These are phyloP conservation scores for Phellinidium pouzarii DNA, from an alignment of 1,284 basidiomycete species.

Conservation along the genomic window DNA sequence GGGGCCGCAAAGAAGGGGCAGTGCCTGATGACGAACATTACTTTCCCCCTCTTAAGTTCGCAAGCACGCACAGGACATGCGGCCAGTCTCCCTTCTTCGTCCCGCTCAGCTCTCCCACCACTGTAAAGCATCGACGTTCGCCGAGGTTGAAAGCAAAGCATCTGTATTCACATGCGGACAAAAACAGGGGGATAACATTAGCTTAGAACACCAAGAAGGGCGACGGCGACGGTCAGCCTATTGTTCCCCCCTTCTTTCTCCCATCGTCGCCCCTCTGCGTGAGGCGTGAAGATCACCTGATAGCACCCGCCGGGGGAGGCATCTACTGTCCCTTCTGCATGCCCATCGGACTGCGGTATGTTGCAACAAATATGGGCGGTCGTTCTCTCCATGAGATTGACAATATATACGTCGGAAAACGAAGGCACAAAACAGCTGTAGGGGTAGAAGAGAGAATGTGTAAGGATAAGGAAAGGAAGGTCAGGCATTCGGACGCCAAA, in stretches of 20 bases:
- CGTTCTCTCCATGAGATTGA: slow-evolving; percentile 9
- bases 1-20: not conserved
- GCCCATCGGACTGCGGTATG: not conserved
- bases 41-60: slow-evolving; percentile 5
- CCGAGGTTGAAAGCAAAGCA: slow-evolving; percentile 1
- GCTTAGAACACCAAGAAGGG: slow-evolving; percentile 13
- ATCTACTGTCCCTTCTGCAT: not conserved
- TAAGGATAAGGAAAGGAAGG: slow-evolving; percentile 7
- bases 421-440: slow-evolving; percentile 8
- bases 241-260: slow-evolving; percentile 12
- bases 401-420: slow-evolving; percentile 14
- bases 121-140: not conserved
- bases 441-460: not conserved
- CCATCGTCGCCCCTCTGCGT: not conserved
- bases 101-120: slow-evolving; percentile 14
- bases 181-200: slow-evolving; percentile 14
- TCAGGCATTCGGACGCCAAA: not conserved
- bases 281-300: not conserved
- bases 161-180: slow-evolving; percentile 18
- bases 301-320: not conserved
- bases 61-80: slow-evolving; percentile 14
- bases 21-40: slow-evolving; percentile 11
- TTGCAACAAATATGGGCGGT: not conserved
- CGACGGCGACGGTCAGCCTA: not conserved
- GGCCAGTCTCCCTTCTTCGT: slow-evolving; percentile 8